Conservation (phyloP, 2,329 filamentous ascomycete genomes). For the Calonectria pseudoreteaudii region DNA sequence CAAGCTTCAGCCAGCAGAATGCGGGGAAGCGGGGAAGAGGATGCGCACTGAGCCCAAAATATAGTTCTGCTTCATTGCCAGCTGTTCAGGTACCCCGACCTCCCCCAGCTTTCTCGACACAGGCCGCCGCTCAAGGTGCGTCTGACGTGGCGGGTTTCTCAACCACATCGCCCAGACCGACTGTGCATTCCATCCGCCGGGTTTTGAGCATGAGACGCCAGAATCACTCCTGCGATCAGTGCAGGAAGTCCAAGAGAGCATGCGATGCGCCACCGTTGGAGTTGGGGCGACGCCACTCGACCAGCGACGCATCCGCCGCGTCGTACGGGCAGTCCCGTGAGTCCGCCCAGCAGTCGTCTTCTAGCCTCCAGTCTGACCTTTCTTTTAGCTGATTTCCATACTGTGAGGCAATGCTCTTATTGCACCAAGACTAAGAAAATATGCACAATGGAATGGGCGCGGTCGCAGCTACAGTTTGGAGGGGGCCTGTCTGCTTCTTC, state of each 20-base stretch:
- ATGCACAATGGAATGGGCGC: constrained; percentile 27
- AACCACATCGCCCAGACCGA: not conserved
- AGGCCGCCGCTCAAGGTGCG: not conserved
- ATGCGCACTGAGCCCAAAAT: constrained; percentile 4
- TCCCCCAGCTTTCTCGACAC: constrained; percentile 1
- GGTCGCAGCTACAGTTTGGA: constrained; percentile 22
- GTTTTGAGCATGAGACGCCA: constrained; percentile 36
- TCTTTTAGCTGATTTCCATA: not conserved
- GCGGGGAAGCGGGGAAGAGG: constrained; percentile 25
- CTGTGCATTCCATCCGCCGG: not conserved
- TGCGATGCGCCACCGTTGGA: constrained; percentile 38
- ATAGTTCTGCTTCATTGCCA: constrained; percentile 4
- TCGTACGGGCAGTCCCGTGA: constrained; percentile 29
- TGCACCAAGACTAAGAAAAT: constrained; percentile 24
- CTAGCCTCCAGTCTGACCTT: not conserved
- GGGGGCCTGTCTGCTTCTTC: constrained; percentile 25
- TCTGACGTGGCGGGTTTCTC: not conserved
- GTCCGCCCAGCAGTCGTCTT: not conserved
- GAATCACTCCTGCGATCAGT: constrained; percentile 41
- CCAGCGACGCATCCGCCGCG: constrained; percentile 2
- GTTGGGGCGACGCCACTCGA: constrained; percentile 18
- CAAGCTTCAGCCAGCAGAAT: constrained; percentile 6
- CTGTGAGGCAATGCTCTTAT: constrained; percentile 17
- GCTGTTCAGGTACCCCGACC: not conserved
- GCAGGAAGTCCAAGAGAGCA: constrained; percentile 39